Evolutionary conservation across 352 stramenopile species (phyloP), one percentile per base, ranked within the genome.

Genomic region (Phytophthora podocarpi): DNA sequence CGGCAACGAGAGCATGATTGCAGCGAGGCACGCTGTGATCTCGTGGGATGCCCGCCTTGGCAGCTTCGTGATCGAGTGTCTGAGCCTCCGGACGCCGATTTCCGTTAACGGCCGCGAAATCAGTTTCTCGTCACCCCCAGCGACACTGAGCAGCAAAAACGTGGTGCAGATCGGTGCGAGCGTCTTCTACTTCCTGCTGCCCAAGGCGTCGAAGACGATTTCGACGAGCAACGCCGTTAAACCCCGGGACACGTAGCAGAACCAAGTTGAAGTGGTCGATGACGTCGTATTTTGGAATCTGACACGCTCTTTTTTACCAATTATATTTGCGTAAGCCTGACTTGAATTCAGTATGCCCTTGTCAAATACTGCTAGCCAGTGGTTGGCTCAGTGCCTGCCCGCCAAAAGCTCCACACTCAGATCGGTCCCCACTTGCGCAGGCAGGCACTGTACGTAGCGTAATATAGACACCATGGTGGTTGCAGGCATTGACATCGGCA

Each of bases 401-500:
- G 23, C 27, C 40, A 55, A 21, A 20, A 43, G 24, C 20, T 57
- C 39, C 42, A 70, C 48, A 67, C 47, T 61, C 51, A 61, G 56
- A 75, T 67, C 51, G 27, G 28, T 56, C 59, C 51, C 28, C 46
- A 34, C 7, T 37, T 48, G 21, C 60, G 15, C 53, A 61, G n/a
- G 32, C 42, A 52, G 15, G 32, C 31, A 23, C 21, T 37, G 27
- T 37, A 54, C 52, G 24, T 46, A 67, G 57, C 20, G 16, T 34
- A 55, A 48, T 30, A 21, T 45, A 64, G 48, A 47, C 27, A 67
- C 79, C 10, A 96, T 96, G 85, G 87, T 95, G 43, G 84, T 90
- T 41, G 87, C 88, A 63, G 96, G 96, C 68, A 98, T 98, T 72
- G 96, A 98, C 82, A 90, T 98, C 57, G 96, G 96, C 64, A 98